phyloP scores from a whole-genome alignment of 2,329 filamentous ascomycete genomes.

The Leptosphaerulina australis region DNA sequence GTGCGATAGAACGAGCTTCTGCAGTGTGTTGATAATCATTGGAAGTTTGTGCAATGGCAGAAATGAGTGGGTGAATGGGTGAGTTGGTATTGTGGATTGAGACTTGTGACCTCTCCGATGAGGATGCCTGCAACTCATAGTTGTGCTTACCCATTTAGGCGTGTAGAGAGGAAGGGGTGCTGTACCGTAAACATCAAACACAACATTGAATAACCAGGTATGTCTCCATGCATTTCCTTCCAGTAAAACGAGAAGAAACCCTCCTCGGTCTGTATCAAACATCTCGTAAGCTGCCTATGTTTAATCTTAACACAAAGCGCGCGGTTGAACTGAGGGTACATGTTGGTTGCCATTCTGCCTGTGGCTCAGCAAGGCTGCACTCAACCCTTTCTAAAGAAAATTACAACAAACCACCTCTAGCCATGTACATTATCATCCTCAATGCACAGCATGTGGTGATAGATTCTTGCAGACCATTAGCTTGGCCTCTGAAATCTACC shows the following conservation, averaged over 20 bases:
- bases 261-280: neutral
- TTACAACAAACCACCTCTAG: constrained; percentile 10
- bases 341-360: constrained; percentile 7
- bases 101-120: constrained; percentile 31
- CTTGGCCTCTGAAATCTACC: constrained; percentile 15
- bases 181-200: constrained; percentile 6
- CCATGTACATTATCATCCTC: constrained; percentile 1
- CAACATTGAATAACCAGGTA: neutral
- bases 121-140: constrained; percentile 8
- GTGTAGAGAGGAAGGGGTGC: constrained; percentile 7
- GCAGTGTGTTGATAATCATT: constrained; percentile 12
- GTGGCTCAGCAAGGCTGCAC: constrained; percentile 10
- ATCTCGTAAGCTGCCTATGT: neutral
- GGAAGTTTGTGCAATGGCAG: constrained; percentile 17
- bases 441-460: constrained; percentile 20
- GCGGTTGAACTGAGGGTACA: constrained; percentile 3
- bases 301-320: neutral
- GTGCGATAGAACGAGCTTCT: constrained; percentile 12
- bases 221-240: neutral
- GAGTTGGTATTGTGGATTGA: constrained; percentile 15
- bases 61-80: constrained; percentile 15
- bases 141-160: constrained; percentile 10
- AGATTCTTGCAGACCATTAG: constrained; percentile 9
- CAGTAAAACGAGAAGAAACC: neutral
- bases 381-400: constrained; percentile 18